A percentile compares a stretch with the other conserved stretches of the same genome.
phyloP scores from a whole-genome alignment of 1,139 yeast species.

The Blastobotrys persicus region DNA sequence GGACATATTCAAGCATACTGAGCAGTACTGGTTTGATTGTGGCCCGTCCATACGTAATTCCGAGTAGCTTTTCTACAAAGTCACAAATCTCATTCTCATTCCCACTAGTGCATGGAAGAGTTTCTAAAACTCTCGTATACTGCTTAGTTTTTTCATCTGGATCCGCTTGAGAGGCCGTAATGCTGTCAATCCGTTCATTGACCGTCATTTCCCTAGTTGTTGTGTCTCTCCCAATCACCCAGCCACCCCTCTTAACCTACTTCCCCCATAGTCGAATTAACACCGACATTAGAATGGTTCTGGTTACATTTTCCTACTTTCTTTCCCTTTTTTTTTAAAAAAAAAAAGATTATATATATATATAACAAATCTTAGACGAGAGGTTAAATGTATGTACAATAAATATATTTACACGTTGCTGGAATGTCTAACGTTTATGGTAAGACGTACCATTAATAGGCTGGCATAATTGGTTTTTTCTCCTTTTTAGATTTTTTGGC shows the following conservation, averaged over 20 bases:
- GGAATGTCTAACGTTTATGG: too few relatives aligned
- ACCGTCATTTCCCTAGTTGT: too few relatives aligned
- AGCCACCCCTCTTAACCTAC: too few relatives aligned
- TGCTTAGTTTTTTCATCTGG: slow-evolving; percentile 11
- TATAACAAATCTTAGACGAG: too few relatives aligned
- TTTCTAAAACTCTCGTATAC: slow-evolving; percentile 6
- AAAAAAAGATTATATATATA: too few relatives aligned
- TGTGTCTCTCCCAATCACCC: too few relatives aligned
- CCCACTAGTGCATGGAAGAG: background rate
- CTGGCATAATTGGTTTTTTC: background rate
- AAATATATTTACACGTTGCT: too few relatives aligned
- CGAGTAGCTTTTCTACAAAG: slow-evolving; percentile 15
- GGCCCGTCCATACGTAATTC: slow-evolving; percentile 17
- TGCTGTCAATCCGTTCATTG: slow-evolving; percentile 11
- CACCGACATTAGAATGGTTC: too few relatives aligned
- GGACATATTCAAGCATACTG: slow-evolving; percentile 16
- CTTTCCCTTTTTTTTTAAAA: too few relatives aligned
- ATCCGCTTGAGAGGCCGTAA: slow-evolving; percentile 9
- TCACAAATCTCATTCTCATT: slow-evolving; percentile 7
- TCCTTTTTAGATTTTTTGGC: slow-evolving; percentile 7
- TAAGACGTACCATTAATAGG: slow-evolving; percentile 1
- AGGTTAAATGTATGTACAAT: too few relatives aligned
- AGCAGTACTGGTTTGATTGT: slow-evolving; percentile 19
- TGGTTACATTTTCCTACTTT: too few relatives aligned
- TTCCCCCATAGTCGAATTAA: too few relatives aligned